These are phyloP conservation scores for Neospora caninum DNA, from an alignment of 169 alveolate species.

Conservation along the genomic window DNA sequence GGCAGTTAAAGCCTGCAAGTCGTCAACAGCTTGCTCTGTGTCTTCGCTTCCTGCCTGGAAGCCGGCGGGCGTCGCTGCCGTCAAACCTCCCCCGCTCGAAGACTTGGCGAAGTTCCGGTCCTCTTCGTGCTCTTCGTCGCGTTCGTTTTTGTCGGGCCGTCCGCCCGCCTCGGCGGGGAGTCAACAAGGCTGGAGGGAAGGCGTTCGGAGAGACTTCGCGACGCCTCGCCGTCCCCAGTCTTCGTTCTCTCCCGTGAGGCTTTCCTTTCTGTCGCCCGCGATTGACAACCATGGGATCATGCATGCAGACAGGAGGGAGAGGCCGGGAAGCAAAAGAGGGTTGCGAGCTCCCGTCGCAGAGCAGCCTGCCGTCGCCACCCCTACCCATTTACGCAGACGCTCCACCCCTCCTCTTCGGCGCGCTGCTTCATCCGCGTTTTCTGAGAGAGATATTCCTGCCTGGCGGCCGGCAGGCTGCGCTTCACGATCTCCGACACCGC, in stretches of 20 bases:
- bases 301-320: too few relatives aligned
- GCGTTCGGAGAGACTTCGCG: background rate
- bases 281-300: too few relatives aligned
- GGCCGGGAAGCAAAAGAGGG: too few relatives aligned
- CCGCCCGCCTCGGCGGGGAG: background rate
- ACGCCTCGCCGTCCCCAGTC: background rate
- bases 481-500: too few relatives aligned
- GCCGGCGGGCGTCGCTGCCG: background rate
- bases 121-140: background rate
- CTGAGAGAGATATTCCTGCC: too few relatives aligned
- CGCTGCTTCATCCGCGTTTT: too few relatives aligned
- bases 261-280: background rate
- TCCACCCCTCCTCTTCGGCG: too few relatives aligned
- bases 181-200: background rate
- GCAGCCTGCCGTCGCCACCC: too few relatives aligned
- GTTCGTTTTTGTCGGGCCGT: background rate
- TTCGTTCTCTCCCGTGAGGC: background rate
- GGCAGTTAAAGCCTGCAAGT: background rate
- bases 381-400: too few relatives aligned
- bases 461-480: too few relatives aligned
- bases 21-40: background rate
- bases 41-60: background rate
- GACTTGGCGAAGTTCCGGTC: background rate
- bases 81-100: background rate
- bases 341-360: too few relatives aligned